Base-by-base conservation (phyloP, 2,329 filamentous ascomycete species). In the Calonectria montana region DNA sequence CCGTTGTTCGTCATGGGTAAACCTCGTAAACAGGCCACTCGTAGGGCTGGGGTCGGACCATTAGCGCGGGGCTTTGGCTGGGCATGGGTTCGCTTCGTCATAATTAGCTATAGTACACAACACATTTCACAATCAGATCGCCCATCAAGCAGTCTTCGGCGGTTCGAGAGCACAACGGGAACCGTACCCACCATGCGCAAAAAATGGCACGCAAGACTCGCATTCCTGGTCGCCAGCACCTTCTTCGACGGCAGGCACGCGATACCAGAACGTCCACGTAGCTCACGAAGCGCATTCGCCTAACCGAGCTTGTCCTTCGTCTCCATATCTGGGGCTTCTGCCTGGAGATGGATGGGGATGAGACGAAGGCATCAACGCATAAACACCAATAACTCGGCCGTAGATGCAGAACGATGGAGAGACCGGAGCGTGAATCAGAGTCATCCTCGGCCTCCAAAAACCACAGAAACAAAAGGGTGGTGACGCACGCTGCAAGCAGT, bases 331-430 rank as follows among this genome's bases (percentile, higher is more conserved):
- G 9, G n/a, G 53, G 29, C 45, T 64, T 70, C 69, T 71, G 69
- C 69, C 69, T 71, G 47, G 68, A 69, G 39, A 50, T 57, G 47
- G 63, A 67, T 67, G 69, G 69, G 29, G 64, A 25, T 66, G 31
- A 37, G 53, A 29, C 27, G 39, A 59, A 29, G 39, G 13, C 10
- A 50, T 62, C 43, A 39, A 41, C 25, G 48, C 67, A 70, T 59
- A n/a, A 65, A 39, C 15, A 21, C 57, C 57, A 62, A 41, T 45
- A 45, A 45, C 41, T 27, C 23, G 35, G 50, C 23, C 48, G 39
- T 59, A 23, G 63, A 63, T 39, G 69, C 45, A 47, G 64, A 67
- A 67, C 55, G 64, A 67, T 55, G 55, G 69, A 29, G 64, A 63
- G 45, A 18, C 13, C 12, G 25, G 13, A 18, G 27, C 69, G 69